Evolutionary conservation across 2,329 filamentous ascomycete genomes (phyloP), one percentile per base, ranked within the genome.

Genomic region (Cordyceps farinosa): DNA sequence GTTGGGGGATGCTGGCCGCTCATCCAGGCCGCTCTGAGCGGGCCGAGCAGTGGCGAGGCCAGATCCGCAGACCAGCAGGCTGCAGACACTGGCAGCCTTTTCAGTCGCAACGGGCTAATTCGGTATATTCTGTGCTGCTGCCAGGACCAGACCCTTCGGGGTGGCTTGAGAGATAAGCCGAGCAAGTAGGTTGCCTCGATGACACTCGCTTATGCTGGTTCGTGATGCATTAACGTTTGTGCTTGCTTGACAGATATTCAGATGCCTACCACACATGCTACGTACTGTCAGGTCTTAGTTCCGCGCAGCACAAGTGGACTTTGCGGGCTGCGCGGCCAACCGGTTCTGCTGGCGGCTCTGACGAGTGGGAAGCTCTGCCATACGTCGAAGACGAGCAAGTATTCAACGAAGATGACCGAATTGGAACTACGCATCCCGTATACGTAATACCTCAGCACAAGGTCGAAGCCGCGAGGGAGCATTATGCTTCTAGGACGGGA

Each of bases 241-340:
- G 3, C 13, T 45, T 61, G 10, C 38, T 45, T 13, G 5, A 48
- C 65, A 92, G 90, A 70, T 82, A 82, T 65, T 88, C 92, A 5
- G 94, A 98, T 78, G 88, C 90, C 55, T 97, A 98, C 72, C 94
- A 98, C 77, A 92, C 92, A 51, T 95, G 91, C 78, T 98, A 98
- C 77, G 91, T 93, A 36, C 84, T 98, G 27, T 88, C 90, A 29
- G 94, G 94, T 5, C 81, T 98, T 68, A 95, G 91, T 74, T 89
- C 88, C 60, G 89, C 89, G 30, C 91, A 96, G 77, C 85, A 97
- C 74, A 79, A 82, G 70, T 86, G 83, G 84, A 75, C 78, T 66
- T 76, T 85, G 69, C 71, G 67, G 48, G 62, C 68, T 62, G 67
- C 71, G 66, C 75, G 76, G 52, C 64, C 71, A 56, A 72, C 76